Conservation (phyloP, 2,329 filamentous ascomycete species). For the Cordyceps militaris region DNA sequence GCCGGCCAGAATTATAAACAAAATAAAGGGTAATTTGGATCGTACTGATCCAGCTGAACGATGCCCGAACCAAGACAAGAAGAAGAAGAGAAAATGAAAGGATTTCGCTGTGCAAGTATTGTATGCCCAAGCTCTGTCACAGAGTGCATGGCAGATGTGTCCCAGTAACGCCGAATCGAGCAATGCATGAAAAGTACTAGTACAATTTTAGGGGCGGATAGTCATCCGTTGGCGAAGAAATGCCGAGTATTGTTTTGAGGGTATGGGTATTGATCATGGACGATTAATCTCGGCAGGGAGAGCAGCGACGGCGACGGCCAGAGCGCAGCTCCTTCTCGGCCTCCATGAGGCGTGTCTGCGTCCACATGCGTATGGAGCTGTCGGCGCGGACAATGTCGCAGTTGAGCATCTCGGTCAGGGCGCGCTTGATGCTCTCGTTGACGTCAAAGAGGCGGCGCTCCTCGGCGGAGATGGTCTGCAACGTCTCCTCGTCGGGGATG, state of each 20-base stretch:
- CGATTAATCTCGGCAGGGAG: constrained; percentile 19
- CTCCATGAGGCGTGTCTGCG: constrained; percentile 52
- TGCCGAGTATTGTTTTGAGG: background rate
- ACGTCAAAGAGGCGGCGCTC: constrained; percentile 48
- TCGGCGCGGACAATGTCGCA: constrained; percentile 48
- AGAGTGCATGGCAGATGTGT: background rate
- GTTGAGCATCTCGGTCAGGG: constrained; percentile 55
- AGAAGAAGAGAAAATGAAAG: background rate
- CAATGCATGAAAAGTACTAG: constrained; percentile 3
- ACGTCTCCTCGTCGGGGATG: constrained; percentile 40
- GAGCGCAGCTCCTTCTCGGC: constrained; percentile 52
- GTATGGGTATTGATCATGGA: background rate
- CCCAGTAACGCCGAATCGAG: constrained; percentile 5
- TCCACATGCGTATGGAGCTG: constrained; percentile 47
- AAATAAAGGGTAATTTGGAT: background rate
- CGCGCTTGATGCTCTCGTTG: constrained; percentile 55
- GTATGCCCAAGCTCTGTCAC: background rate
- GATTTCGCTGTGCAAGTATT: constrained; percentile 5
- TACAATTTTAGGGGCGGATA: background rate
- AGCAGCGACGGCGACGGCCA: constrained; percentile 42
- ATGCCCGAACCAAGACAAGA: background rate
- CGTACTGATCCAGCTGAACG: background rate
- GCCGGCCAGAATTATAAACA: background rate
- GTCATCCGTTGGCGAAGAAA: background rate
- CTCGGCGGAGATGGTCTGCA: constrained; percentile 43